These are phyloP conservation scores for Obba rivulosa DNA, from an alignment of 768 basidiomycete species.

Conservation along the genomic window DNA sequence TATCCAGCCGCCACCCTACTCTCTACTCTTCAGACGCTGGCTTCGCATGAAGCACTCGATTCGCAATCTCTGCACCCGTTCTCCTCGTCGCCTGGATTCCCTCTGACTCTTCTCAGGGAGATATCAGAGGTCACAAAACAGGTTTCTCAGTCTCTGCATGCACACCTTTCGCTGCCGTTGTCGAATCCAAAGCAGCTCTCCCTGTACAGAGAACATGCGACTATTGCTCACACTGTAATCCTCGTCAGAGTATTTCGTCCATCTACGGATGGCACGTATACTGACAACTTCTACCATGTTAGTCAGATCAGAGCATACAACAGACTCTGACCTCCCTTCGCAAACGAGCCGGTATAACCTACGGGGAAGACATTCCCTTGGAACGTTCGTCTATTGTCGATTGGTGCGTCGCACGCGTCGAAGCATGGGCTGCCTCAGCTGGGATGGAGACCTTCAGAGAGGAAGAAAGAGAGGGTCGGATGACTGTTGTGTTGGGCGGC, in stretches of 20 bases:
- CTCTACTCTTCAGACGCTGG: slow-evolving; percentile 12
- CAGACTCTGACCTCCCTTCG: slow-evolving; percentile 44
- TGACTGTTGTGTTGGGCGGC: slow-evolving; percentile 63
- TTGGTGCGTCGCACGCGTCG: slow-evolving; percentile 57
- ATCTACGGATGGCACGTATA: slow-evolving; percentile 1
- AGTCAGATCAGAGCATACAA: slow-evolving; percentile 53
- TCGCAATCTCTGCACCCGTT: slow-evolving; percentile 22
- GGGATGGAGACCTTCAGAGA: slow-evolving; percentile 78
- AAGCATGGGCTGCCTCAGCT: slow-evolving; percentile 54
- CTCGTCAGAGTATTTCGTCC: slow-evolving; percentile 35
- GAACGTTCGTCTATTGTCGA: slow-evolving; percentile 38
- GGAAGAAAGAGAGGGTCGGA: slow-evolving; percentile 38
- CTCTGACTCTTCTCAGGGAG: slow-evolving; percentile 38
- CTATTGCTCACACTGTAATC: slow-evolving; percentile 46
- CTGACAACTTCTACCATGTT: slow-evolving; percentile 2
- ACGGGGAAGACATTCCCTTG: slow-evolving; percentile 62
- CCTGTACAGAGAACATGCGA: slow-evolving; percentile 57
- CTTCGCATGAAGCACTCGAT: slow-evolving; percentile 12
- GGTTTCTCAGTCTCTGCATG: slow-evolving; percentile 47
- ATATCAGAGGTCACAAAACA: slow-evolving; percentile 48
- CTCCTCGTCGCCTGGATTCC: slow-evolving; percentile 16
- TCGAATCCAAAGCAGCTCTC: slow-evolving; percentile 66
- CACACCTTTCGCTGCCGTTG: slow-evolving; percentile 44
- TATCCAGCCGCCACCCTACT: not conserved
- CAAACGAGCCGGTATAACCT: slow-evolving; percentile 40